Evolutionary conservation across 2,329 filamentous ascomycete species (phyloP), one percentile per base, ranked within the genome.

Genomic region (Bipolaris sorokiniana): DNA sequence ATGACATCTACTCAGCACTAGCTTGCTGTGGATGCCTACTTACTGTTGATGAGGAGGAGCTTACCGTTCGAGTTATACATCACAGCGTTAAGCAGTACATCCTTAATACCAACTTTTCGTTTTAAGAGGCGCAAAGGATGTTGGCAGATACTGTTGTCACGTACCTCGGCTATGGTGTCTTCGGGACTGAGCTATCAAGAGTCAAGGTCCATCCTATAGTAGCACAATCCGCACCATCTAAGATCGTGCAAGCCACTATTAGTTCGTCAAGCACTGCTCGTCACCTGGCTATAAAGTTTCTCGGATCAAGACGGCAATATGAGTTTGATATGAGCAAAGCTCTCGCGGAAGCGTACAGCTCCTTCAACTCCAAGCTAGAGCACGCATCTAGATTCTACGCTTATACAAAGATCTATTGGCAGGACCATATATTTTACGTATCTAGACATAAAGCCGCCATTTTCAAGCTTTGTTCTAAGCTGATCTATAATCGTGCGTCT

Each of bases 1-100:
- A 69, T 31, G 33, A 69, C 22, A 41, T 68, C 7, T 33, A 66
- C 15, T 61, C 58, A 9, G 58, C 63, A 41, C 28, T 70, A 44
- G 50, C 56, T 33, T 64, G 59, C 55, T 70, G 67, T 23, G 66
- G 68, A 46, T 68, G 66, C 33, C 55, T 71, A 48, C 48, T 71
- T 22, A 36, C 28, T 20, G 51, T 70, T 5, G 63, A 71, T n/a
- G 65, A 71, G 46, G 69, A 69, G 56, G 67, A 71, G 16, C 20
- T 37, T 0, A 70, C 67, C 2, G 64, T 70, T 1, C 58, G 62
- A 3, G 20, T 65, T 3, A 44, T 70, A 4, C 66, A 71, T 33
- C 63, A 59, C n/a, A 69, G 67, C 28, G 52, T 69, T 22, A 62
- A 62, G 48, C 57, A 65, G 26, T 70, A 57, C 46, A 34, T 71